Evolutionary conservation across 2,329 filamentous ascomycete species (phyloP).

Genomic region (Ophiostoma triangulosporum): DNA sequence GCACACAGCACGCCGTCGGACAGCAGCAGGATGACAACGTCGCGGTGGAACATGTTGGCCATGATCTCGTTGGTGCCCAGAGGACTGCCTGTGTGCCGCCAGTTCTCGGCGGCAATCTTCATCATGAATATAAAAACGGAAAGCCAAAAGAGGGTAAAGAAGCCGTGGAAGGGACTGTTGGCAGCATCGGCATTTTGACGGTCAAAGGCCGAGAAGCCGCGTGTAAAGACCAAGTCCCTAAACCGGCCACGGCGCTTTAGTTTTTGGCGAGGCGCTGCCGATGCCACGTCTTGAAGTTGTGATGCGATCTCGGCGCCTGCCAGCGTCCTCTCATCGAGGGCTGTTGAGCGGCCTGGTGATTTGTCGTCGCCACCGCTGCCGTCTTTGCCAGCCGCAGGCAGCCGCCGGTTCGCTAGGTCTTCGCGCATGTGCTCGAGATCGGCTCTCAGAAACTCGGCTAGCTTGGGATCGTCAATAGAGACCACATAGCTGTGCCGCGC

Average conservation of each 20-base stretch:
- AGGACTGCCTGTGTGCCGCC: conserved; percentile 51
- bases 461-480: conserved; percentile 24
- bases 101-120: conserved; percentile 55
- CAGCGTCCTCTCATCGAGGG: not conserved
- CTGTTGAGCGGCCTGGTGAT: not conserved
- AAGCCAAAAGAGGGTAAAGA: conserved; percentile 71
- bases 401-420: conserved; percentile 9
- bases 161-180: conserved; percentile 62
- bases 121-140: conserved; percentile 51
- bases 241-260: conserved; percentile 22
- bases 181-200: conserved; percentile 50
- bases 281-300: not conserved
- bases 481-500: conserved; percentile 15
- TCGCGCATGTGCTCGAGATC: conserved; percentile 20
- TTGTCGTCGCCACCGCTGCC: not conserved
- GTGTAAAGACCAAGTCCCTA: conserved; percentile 53
- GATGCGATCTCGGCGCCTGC: not conserved
- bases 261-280: not conserved
- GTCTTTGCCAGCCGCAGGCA: not conserved
- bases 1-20: conserved; percentile 59
- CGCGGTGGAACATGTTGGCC: conserved; percentile 46
- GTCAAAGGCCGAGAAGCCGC: conserved; percentile 62
- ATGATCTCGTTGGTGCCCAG: conserved; percentile 61
- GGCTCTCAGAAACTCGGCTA: conserved; percentile 25
- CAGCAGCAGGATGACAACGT: conserved; percentile 39